phyloP scores from a whole-genome alignment of 257 asterid genomes.

The Solanum okadae region DNA sequence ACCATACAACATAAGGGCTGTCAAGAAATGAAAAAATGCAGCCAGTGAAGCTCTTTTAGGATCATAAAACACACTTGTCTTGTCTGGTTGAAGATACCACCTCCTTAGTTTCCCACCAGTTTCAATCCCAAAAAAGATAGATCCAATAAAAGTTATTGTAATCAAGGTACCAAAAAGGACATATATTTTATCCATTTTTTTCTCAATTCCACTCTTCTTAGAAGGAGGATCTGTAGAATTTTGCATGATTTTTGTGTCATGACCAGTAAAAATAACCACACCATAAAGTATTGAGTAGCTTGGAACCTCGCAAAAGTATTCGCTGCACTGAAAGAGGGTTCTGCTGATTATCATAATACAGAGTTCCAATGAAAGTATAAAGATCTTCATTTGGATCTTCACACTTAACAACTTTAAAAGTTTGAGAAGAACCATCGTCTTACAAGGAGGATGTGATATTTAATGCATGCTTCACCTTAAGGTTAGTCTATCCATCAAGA shows the following conservation, averaged over 20 bases:
- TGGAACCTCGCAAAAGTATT: conserved; percentile 72
- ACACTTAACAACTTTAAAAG: conserved; percentile 65
- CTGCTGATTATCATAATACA: conserved; percentile 34
- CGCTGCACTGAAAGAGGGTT: conserved; percentile 72
- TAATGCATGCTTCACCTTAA: conserved; percentile 85
- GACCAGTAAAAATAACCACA: conserved; percentile 74
- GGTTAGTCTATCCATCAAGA: conserved; percentile 88
- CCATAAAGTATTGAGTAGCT: conserved; percentile 76
- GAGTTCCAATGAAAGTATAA: conserved; percentile 69
- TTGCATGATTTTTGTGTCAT: conserved; percentile 91
- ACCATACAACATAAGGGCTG: conserved; percentile 84
- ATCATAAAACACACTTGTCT: conserved; percentile 37
- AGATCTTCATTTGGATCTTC: conserved; percentile 98
- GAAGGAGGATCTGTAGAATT: conserved; percentile 74
- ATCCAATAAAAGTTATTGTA: conserved; percentile 56
- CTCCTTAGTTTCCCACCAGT: conserved; percentile 52
- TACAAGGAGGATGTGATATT: conserved; percentile 52
- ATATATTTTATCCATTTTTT: conserved; percentile 66
- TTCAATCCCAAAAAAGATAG: conserved; percentile 71
- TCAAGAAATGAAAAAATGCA: conserved; percentile 75
- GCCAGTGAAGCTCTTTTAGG: conserved; percentile 45
- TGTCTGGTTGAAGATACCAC: conserved; percentile 86
- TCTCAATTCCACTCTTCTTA: conserved; percentile 85
- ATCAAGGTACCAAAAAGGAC: conserved; percentile 57
- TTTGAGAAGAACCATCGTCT: conserved; percentile 34